Evolutionary conservation across 371 early-diverging fungal species (phyloP), one percentile per base, ranked within the genome.

Genomic region (Mortierella sp.): DNA sequence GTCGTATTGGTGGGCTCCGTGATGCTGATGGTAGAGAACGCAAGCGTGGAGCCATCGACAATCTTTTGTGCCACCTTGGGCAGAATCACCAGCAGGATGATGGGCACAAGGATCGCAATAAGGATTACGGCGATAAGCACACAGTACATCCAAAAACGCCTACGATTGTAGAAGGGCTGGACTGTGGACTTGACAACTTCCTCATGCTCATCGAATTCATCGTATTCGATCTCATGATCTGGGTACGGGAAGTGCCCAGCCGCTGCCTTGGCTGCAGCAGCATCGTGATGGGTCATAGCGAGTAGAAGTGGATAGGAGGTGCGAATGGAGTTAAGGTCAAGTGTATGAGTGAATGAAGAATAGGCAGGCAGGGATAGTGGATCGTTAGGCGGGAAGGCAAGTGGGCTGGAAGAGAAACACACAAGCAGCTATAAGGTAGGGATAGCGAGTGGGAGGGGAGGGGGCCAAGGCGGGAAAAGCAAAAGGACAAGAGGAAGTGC

Each of bases 61-160:
- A 81, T 78, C 14, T 58, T 41, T 55, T 87, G 87, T 41, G 83
- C 84, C 44, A 87, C 80, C 76, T 81, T 84, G 34, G 86, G 85
- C 70, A 87, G 80, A 44, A 82, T 79, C 23, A 87, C 85, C 52
- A 82, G 82, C 49, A 64, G 48, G 34, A 46, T 47, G 8, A 86
- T 53, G 9, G 80, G 61, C 11, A 86, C 81, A 14, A 79, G 72
- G 34, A 86, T 81, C 17, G 83, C 72, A 5, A 81, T 50, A 14
- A 84, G 62, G 53, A 84, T 79, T 12, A 81, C 80, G 6, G 80
- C 79, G 39, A 80, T 60, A 12, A 80, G 68, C 0, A 73, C 68
- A 50, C 86, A 86, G 41, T 82, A 79, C 54, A 83, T 79, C 86
- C 84, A 84, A 48, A 81, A 84, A 59, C 79, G 83, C 50, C 78